Base-by-base conservation (phyloP, 768 basidiomycete species). In the Collybia nuda region DNA sequence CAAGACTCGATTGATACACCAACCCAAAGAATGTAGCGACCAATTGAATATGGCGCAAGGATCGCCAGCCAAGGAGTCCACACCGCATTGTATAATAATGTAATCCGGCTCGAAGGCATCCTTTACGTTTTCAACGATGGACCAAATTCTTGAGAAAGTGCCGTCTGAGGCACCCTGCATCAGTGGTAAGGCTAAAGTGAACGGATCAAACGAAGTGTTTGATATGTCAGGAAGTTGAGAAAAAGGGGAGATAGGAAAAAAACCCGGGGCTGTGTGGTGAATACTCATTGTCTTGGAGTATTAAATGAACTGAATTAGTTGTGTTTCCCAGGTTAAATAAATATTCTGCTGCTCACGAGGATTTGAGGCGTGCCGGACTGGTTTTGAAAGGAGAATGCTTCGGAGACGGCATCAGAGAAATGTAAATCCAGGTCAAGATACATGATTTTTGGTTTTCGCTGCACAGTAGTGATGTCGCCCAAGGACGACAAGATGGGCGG, bases 391-490 rank as follows among this genome's bases (percentile, higher is more conserved):
- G 76, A 66, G 62, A 93, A 90, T 0, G 93, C 90, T 35, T 88
- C 79, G 0, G 88, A 87, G 40, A 95, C 92, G 0, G 82, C 93
- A 60, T 97, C 93, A 3, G 88, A 90, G 59, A 91, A 93, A 64
- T 98, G 95, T 2, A 97, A 74, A 64, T 98, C 95, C 7, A 98
- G 70, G 62, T 98, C 95, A 43, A 98, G 76, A 68, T 97, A 97
- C 81, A 98, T 84, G 9, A 94, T 77, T 2, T 88, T 80, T 0
- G 80, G 74, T 53, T 77, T 79, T 48, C 68, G 62, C 24, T 48
- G 17, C 28, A 53, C 40, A 5, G 19, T n/a, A 52, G 18, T 46
- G 11, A 21, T 51, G 22, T 26, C 29, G 15, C 5, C 49, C 29
- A 48, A 55, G 21, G 45, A 24, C 18, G 40, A 22, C 7, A 39